phyloP scores from a whole-genome alignment of 1,139 yeast genomes.

The Yamadazyma trypodendri region DNA sequence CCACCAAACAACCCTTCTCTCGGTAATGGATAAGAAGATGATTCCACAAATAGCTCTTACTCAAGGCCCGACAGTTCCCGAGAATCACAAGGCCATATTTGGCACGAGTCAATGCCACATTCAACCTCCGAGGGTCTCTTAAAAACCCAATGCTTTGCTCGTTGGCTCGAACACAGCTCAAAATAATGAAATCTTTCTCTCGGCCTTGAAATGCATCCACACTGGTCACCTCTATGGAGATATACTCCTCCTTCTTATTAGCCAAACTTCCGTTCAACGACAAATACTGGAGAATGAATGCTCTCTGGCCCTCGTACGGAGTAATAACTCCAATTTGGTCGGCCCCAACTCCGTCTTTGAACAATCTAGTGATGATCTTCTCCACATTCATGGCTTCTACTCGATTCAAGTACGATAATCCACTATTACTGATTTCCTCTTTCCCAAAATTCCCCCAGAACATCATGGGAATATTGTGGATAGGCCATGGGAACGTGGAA shows the following conservation, averaged over 20 bases:
- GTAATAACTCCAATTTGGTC: conserved; percentile 89
- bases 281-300: conserved; percentile 79
- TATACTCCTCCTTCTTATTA: conserved; percentile 59
- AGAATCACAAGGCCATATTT: conserved; percentile 78
- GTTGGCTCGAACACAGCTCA: conserved; percentile 91
- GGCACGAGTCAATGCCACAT: conserved; percentile 91
- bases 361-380: conserved; percentile 68
- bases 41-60: conserved; percentile 76
- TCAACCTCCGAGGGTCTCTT: conserved; percentile 85
- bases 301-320: conserved; percentile 93
- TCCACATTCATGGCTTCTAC: conserved; percentile 92
- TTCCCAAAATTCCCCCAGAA: conserved; percentile 90
- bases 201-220: conserved; percentile 97
- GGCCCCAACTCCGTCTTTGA: conserved; percentile 78
- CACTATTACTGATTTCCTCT: conserved; percentile 82
- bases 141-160: conserved; percentile 86
- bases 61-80: conserved; percentile 81
- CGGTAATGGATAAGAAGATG: conserved; percentile 74
- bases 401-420: conserved; percentile 82
- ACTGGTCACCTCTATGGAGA: conserved; percentile 81
- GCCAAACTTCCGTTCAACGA: conserved; percentile 64
- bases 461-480: conserved; percentile 82
- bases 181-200: conserved; percentile 85
- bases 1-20: conserved; percentile 85
- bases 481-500: conserved; percentile 87